Evolutionary conservation across 2,329 filamentous ascomycete species (phyloP).

Genomic region (Exophiala viscosa): DNA sequence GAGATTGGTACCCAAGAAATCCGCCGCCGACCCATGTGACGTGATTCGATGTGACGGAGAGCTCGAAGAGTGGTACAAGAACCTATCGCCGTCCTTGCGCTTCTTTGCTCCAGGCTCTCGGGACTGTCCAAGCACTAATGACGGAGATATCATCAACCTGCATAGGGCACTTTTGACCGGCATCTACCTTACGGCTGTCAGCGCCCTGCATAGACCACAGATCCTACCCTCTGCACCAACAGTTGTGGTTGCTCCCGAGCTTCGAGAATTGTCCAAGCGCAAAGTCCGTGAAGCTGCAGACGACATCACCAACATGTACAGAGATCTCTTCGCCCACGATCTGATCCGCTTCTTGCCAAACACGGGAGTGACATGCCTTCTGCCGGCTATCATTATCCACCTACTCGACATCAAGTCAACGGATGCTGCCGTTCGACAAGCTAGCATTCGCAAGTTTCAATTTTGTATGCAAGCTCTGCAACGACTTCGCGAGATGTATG

Average conservation of each 20-base stretch:
- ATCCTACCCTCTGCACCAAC: constrained; percentile 71
- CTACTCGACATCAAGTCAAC: constrained; percentile 87
- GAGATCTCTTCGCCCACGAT: constrained; percentile 67
- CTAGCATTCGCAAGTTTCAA: constrained; percentile 75
- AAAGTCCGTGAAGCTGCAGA: constrained; percentile 79
- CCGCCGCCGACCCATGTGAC: constrained; percentile 73
- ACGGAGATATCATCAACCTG: constrained; percentile 55
- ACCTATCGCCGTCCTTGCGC: constrained; percentile 67
- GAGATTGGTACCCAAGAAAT: constrained; percentile 88
- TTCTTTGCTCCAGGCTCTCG: constrained; percentile 55
- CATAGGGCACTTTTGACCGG: constrained; percentile 87
- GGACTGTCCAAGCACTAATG: constrained; percentile 57
- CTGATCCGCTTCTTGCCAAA: constrained; percentile 80
- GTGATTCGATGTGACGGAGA: constrained; percentile 76
- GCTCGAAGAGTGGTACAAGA: constrained; percentile 71
- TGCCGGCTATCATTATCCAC: constrained; percentile 91
- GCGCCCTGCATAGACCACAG: constrained; percentile 84
- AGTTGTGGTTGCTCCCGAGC: constrained; percentile 57
- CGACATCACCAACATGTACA: constrained; percentile 80
- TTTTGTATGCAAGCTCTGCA: constrained; percentile 92
- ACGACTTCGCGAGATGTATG: constrained; percentile 81
- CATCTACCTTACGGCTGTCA: constrained; percentile 88
- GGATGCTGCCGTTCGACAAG: constrained; percentile 65
- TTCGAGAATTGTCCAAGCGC: constrained; percentile 76
- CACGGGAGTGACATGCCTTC: constrained; percentile 82